These are phyloP conservation scores for Beauveria caledonica DNA, from an alignment of 2,329 filamentous ascomycete species.

Conservation along the genomic window DNA sequence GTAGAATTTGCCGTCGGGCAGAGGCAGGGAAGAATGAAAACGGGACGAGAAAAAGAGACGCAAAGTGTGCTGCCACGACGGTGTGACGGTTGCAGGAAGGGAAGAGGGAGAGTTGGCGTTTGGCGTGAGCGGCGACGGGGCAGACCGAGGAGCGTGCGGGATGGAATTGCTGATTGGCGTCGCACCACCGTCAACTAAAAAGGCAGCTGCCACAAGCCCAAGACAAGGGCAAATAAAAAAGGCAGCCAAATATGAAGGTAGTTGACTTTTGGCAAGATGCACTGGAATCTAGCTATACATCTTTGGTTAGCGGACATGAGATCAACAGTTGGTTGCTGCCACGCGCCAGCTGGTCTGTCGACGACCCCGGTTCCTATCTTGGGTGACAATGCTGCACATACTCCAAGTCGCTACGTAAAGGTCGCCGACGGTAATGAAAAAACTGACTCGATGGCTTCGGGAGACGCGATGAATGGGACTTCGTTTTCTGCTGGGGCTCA, in stretches of 20 bases:
- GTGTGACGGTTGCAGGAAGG: not conserved
- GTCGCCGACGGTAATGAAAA: no score
- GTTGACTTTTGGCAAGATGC: not conserved
- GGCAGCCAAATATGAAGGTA: no score
- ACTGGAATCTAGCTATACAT: not conserved
- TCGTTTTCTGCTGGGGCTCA: no score
- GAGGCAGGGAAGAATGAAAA: not conserved
- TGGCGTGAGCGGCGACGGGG: not conserved
- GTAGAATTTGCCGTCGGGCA: not conserved
- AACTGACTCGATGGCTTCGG: no score
- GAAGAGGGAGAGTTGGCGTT: not conserved
- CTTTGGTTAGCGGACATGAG: not conserved
- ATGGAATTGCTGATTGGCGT: constrained; percentile 6
- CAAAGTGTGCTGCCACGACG: not conserved
- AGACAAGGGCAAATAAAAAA: not conserved
- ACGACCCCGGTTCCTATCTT: no score
- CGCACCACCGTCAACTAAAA: not conserved
- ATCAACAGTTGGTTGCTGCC: no score
- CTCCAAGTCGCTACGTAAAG: no score
- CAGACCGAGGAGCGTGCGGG: constrained; percentile 1
- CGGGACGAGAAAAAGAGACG: no score
- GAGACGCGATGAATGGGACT: no score
- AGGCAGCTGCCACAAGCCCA: not conserved
- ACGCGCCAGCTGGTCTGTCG: no score
- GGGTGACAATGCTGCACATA: no score